Evolutionary conservation across 495 filamentous ascomycete species (phyloP), one percentile per base, ranked within the genome.

Genomic region (Penicilliopsis zonata): DNA sequence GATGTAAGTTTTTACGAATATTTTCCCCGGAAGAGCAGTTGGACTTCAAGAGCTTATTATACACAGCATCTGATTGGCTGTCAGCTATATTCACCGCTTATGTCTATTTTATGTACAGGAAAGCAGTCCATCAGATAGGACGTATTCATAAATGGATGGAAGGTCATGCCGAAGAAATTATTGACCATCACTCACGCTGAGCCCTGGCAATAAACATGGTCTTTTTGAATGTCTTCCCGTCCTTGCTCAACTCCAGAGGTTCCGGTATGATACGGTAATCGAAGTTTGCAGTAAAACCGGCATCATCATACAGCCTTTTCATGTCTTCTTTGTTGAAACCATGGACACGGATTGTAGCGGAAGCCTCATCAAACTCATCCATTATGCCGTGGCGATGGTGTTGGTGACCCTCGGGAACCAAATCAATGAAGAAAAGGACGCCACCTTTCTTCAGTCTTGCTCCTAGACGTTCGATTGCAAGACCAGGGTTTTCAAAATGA

Each of bases 351-450:
- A 76, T 52, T 0, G 63, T 71, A 17, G 62, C 47, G 9, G 52
- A 38, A 10, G 57, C 58, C 3, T 57, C 46, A 33, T 59, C 39
- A 13, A 19, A 44, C 20, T 50, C 34, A 9, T 50, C 44, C 33
- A 15, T 29, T 14, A 46, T 46, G 17, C 44, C 31, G 7, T 55
- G 41, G 14, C 48, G 40, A 23, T 53, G 44, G 6, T 44, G 45
- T 23, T 51, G 41, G 9, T 49, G 28, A 2, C 35, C 24, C 9
- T 61, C 47, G 1, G 50, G 59, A 5, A 82, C 35, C 28, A 85
- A 69, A 37, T 86, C 81, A 21, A 77, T 53, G 35, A 85, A 65
- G n/a, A 80, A 33, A 24, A 77, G 55, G 2, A 74, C 71, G 17
- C 79, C 81, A 15, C 72, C 75, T 1, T 67, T 60, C 36, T 65